phyloP scores from a whole-genome alignment of 2,329 filamentous ascomycete species.

The Colletotrichum echinochloae region DNA sequence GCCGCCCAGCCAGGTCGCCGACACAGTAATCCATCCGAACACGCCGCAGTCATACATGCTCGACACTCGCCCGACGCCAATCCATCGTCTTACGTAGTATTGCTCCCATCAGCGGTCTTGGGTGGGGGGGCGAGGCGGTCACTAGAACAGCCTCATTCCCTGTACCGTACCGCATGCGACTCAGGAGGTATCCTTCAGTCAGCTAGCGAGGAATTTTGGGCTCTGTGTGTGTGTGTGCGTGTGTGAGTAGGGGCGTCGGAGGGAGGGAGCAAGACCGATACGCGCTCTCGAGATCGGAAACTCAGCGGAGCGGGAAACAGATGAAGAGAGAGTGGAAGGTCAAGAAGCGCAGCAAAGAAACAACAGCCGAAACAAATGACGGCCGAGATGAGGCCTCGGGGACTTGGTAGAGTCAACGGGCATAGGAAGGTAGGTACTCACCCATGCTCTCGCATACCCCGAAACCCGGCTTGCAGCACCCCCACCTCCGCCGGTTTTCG shows the following conservation, averaged over 20 bases:
- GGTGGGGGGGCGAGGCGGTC: constrained; percentile 38
- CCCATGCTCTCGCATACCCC: constrained; percentile 36
- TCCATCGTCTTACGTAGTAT: constrained; percentile 2
- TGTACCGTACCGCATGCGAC: constrained; percentile 16
- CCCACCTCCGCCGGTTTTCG: constrained; percentile 39
- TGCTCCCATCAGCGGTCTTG: constrained; percentile 20
- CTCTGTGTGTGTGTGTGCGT: not conserved
- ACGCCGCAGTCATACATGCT: constrained; percentile 2
- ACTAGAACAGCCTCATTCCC: constrained; percentile 33
- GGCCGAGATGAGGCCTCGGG: constrained; percentile 15
- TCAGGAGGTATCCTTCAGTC: constrained; percentile 28
- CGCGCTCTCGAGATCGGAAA: constrained; percentile 14
- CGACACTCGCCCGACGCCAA: constrained; percentile 4
- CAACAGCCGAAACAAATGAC: constrained; percentile 28
- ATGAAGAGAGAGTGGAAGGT: constrained; percentile 1
- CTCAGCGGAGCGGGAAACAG: too few relatives aligned
- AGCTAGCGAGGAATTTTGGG: constrained; percentile 27
- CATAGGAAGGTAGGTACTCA: too few relatives aligned
- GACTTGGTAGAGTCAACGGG: constrained; percentile 6
- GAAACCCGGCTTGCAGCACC: constrained; percentile 39
- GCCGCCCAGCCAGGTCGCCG: constrained; percentile 1
- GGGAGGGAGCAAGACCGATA: constrained; percentile 2
- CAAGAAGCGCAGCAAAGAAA: constrained; percentile 27
- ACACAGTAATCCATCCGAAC: constrained; percentile 17
- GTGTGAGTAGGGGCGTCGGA: too few relatives aligned